phyloP scores from a whole-genome alignment of 768 basidiomycete species.

The Porphyrellus cyaneotinctus region DNA sequence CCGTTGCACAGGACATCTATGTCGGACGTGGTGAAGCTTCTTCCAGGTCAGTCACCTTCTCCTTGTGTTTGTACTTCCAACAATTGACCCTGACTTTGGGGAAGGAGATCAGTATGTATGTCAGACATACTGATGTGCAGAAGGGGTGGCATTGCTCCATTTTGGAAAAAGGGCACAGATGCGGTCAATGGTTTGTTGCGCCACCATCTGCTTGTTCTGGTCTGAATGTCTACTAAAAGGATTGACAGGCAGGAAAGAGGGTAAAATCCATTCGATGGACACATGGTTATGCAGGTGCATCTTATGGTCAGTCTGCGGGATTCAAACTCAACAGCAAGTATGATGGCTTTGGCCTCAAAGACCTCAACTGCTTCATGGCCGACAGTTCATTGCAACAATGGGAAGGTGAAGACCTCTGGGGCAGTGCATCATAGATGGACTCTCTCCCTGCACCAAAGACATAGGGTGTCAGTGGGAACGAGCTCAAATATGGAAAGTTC shows the following conservation, averaged over 20 bases:
- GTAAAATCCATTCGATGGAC: slow-evolving; percentile 95
- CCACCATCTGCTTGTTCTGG: not conserved
- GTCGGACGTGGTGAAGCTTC: slow-evolving; percentile 92
- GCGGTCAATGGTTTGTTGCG: slow-evolving; percentile 80
- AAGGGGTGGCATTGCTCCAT: too few species aligned
- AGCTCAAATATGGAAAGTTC: too few species aligned
- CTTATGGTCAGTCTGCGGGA: slow-evolving; percentile 47
- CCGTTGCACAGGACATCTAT: slow-evolving; percentile 95
- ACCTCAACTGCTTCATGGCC: slow-evolving; percentile 96
- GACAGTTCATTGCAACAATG: too few species aligned
- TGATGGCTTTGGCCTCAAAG: slow-evolving; percentile 87
- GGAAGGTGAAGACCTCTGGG: slow-evolving; percentile 86
- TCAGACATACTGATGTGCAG: slow-evolving; percentile 97
- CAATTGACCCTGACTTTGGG: slow-evolving; percentile 42
- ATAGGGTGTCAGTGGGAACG: too few species aligned
- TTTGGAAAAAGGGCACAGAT: too few species aligned
- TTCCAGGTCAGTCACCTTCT: slow-evolving; percentile 72
- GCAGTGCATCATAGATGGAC: too few species aligned
- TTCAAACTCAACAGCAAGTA: slow-evolving; percentile 86
- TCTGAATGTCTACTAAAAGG: too few species aligned
- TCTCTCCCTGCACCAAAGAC: too few species aligned
- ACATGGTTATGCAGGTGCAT: too few species aligned
- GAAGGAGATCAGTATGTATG: slow-evolving; percentile 98
- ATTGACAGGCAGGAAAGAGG: slow-evolving; percentile 94
- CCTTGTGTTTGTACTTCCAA: not conserved